Evolutionary conservation across 306 rosid genomes (phyloP), one percentile per base, ranked within the genome.

Genomic region (Medicago lupulina): DNA sequence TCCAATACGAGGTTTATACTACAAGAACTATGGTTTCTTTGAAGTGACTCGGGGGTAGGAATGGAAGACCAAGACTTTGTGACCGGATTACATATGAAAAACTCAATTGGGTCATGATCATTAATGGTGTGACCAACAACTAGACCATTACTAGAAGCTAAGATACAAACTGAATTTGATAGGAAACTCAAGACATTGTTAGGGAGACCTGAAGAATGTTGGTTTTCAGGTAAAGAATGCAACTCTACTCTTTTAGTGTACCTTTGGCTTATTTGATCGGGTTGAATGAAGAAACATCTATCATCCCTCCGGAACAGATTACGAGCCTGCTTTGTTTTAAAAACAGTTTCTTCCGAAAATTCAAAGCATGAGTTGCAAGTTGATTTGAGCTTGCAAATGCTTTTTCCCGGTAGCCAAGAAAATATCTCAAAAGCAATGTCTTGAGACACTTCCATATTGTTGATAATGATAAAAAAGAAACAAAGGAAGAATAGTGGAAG

Each of bases 101-200:
- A 4, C 3, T 79, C 28, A 1, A 0, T 0, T 1, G 28, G 13
- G 2, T 36, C 1, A 34, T 34, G 13, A 9, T 23, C 9, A 1
- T 2, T 41, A n/a, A 23, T n/a, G 0, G 7, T 41, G 8, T 41
- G 12, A 51, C 59, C 47, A 41, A 79, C 51, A 28, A 72, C 14
- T 8, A 72, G 17, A 0, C 78, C 83, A 31, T 79, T 72, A 4
- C 74, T 71, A 0, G 78, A 72, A 64, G 60, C 25, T 14, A 79
- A 3, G 0, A 79, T 50, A 40, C 49, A 41, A 0, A 9, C 4
- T 13, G 19, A 34, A 7, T n/a, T 62, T 1, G 67, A 62, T 16
- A 62, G 21, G 7, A 51, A 2, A 13, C 5, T 4, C 2, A 50
- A 2, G n/a, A 71, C 46, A 11, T 25, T 7, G 9, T 8, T 4